A percentile compares a stretch with the other conserved stretches of the same genome.
Evolutionary conservation across 306 rosid genomes (phyloP).

Genomic region (Carpinus viminea): DNA sequence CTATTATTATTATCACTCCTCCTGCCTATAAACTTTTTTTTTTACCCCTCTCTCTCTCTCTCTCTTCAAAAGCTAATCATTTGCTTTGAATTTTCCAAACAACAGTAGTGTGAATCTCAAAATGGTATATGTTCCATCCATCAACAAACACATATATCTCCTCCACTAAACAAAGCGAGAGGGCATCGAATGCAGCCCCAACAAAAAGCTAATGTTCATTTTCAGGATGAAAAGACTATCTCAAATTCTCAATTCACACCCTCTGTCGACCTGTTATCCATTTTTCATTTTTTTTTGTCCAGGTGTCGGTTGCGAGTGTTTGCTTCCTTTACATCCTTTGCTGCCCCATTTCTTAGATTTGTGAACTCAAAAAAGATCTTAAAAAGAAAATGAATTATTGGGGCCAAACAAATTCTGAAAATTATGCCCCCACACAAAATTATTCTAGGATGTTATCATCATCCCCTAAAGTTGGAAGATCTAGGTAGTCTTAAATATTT

Average conservation of each 20-base stretch:
- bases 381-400: slow-evolving; percentile 39
- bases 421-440: slow-evolving; percentile 30
- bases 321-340: slow-evolving; percentile 6
- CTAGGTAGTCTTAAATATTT: no score
- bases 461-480: no score
- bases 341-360: slow-evolving; percentile 9
- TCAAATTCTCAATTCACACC: slow-evolving; percentile 15
- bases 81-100: slow-evolving; percentile 64
- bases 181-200: slow-evolving; percentile 46
- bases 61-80: slow-evolving; percentile 58
- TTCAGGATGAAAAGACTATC: slow-evolving; percentile 44
- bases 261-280: background rate
- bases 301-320: slow-evolving; percentile 3
- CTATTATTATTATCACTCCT: slow-evolving; percentile 35
- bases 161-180: slow-evolving; percentile 64
- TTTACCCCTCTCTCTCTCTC: slow-evolving; percentile 7
- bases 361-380: slow-evolving; percentile 27
- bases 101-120: slow-evolving; percentile 44
- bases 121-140: slow-evolving; percentile 70
- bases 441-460: slow-evolving; percentile 45
- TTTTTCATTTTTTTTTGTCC: background rate
- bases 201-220: slow-evolving; percentile 46
- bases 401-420: slow-evolving; percentile 39
- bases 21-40: slow-evolving; percentile 2
- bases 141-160: slow-evolving; percentile 40